Percentiles rank a stretch among this genome's conserved stretches.
These are phyloP conservation scores for Phytophthora macrochlamydospora DNA, from an alignment of 352 stramenopile genomes.

Conservation along the genomic window DNA sequence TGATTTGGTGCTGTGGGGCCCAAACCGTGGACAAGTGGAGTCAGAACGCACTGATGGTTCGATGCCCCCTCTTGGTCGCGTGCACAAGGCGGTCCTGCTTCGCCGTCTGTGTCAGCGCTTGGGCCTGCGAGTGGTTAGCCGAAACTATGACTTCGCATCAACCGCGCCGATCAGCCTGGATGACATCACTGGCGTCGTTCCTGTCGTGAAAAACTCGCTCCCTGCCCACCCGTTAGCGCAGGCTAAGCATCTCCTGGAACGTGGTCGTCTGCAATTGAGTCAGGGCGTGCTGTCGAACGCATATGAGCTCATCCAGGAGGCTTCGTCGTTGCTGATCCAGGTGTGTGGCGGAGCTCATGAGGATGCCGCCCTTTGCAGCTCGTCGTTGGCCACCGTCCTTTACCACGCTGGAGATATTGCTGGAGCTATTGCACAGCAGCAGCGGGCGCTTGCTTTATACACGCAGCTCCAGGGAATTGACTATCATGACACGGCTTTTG, in stretches of 20 bases:
- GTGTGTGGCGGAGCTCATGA: constrained; percentile 93
- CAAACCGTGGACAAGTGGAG: constrained; percentile 17
- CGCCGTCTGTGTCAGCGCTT: constrained; percentile 94
- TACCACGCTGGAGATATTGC: constrained; percentile 92
- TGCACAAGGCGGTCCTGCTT: constrained; percentile 85
- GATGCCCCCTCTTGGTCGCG: constrained; percentile 45
- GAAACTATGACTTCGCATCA: constrained; percentile 86
- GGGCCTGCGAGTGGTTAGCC: constrained; percentile 90
- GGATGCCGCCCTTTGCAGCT: constrained; percentile 92
- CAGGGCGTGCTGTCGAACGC: constrained; percentile 74
- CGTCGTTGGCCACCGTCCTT: constrained; percentile 92
- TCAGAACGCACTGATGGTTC: constrained; percentile 7
- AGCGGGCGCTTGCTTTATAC: constrained; percentile 91
- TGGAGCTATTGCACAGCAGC: constrained; percentile 88
- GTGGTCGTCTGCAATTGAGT: constrained; percentile 83
- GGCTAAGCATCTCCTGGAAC: constrained; percentile 88
- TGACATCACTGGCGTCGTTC: constrained; percentile 93
- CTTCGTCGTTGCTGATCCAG: constrained; percentile 93
- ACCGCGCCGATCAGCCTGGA: constrained; percentile 85
- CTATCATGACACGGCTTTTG: constrained; percentile 90
- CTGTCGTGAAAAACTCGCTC: constrained; percentile 93
- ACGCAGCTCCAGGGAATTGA: constrained; percentile 94
- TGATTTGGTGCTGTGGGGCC: constrained; percentile 72
- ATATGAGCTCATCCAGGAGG: constrained; percentile 91
- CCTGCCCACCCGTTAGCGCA: constrained; percentile 78